Evolutionary conservation across 2,329 filamentous ascomycete species (phyloP).

Genomic region (Alternaria sp.): DNA sequence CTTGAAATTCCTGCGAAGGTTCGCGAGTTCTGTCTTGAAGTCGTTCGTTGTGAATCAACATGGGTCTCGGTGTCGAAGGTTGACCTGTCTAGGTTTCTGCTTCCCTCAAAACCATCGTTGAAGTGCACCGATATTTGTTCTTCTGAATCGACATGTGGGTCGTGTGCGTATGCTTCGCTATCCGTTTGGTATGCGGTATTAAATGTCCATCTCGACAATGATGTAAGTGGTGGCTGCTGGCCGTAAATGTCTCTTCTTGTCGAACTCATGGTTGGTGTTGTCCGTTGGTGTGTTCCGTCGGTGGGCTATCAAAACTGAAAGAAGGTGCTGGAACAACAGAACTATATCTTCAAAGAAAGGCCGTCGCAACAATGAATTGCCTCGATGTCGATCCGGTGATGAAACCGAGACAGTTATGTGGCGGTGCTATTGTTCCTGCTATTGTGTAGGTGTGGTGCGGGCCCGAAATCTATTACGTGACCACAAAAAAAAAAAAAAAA

Average conservation of each 20-base stretch:
- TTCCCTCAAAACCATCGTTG: conserved; percentile 21
- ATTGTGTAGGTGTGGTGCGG: conserved; percentile 33
- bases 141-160: conserved; percentile 23
- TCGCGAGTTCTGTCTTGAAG: conserved; percentile 45
- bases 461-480: conserved; percentile 30
- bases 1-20: conserved; percentile 48
- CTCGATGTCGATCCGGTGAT: conserved; percentile 24
- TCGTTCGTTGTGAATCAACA: conserved; percentile 37
- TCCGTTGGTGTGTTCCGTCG: conserved; percentile 12
- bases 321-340: conserved; percentile 8
- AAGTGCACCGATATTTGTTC: conserved; percentile 42
- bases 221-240: conserved; percentile 27
- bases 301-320: conserved; percentile 15
- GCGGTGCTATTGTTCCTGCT: conserved; percentile 32
- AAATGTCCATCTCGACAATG: conserved; percentile 22
- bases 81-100: conserved; percentile 8
- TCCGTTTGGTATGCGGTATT: conserved; percentile 12
- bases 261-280: conserved; percentile 31
- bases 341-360: conserved; percentile 18
- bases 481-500: conserved; percentile 19
- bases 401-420: conserved; percentile 43
- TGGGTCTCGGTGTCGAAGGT: conserved; percentile 40
- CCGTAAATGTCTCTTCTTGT: conserved; percentile 20
- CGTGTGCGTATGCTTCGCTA: conserved; percentile 1
- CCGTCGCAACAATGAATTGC: conserved; percentile 40